A percentile compares a stretch with the other conserved stretches of the same genome.
These are phyloP conservation scores for Diplodia seriata DNA, from an alignment of 2,329 filamentous ascomycete species.

Conservation along the genomic window DNA sequence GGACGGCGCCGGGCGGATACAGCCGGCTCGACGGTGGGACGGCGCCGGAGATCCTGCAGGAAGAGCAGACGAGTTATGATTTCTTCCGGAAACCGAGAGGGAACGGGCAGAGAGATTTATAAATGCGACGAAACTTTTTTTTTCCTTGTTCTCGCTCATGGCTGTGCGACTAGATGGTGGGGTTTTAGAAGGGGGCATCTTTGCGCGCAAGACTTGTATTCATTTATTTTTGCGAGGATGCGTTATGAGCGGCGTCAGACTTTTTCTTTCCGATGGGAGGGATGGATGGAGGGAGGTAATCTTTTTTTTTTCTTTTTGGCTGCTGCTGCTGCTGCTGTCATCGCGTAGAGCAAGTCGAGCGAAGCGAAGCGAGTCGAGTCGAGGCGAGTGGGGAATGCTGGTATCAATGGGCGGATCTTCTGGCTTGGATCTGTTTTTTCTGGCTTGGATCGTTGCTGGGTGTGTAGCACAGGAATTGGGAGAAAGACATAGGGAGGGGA, in stretches of 20 bases:
- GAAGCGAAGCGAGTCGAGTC: not conserved
- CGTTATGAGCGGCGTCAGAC: conserved; percentile 7
- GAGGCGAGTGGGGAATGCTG: not conserved
- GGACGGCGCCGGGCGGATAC: not conserved
- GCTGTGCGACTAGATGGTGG: not conserved
- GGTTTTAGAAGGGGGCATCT: not conserved
- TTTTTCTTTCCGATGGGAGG: not conserved
- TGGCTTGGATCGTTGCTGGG: not conserved
- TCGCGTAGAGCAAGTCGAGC: not conserved
- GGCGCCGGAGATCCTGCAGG: conserved; percentile 7
- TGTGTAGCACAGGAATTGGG: not conserved
- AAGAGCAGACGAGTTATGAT: conserved; percentile 28
- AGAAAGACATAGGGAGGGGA: not conserved
- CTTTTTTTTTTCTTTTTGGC: not conserved
- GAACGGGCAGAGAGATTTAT: not conserved
- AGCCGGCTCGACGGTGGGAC: conserved; percentile 2
- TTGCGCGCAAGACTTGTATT: not conserved
- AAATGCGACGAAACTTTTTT: not conserved
- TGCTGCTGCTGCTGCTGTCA: not conserved
- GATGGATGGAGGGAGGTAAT: no score
- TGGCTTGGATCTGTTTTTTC: no score
- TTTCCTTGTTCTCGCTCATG: not conserved
- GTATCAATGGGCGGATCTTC: not conserved
- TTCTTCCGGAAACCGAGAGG: conserved; percentile 18
- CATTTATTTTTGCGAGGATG: not conserved